A percentile compares a stretch with the other conserved stretches of the same genome.
These are phyloP conservation scores for Ceratocystis colombiana DNA, from an alignment of 2,329 filamentous ascomycete genomes.

Conservation along the genomic window DNA sequence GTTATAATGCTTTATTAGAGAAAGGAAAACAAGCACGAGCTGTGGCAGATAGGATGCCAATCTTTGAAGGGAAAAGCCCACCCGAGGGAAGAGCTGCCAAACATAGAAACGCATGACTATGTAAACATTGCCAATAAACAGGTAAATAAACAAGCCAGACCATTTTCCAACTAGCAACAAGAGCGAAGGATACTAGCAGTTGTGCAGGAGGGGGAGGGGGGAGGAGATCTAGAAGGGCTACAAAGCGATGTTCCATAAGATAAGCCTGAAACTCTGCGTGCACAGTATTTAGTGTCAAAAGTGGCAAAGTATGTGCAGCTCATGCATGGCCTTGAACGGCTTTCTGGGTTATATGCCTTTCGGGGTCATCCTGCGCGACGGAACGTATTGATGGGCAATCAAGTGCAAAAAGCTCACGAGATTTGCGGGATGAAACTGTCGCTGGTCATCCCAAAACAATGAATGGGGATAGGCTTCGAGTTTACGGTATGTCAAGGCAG, in stretches of 20 bases:
- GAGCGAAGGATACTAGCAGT: background rate
- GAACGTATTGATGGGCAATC: background rate
- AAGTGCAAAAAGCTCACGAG: background rate
- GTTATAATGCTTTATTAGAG: no score
- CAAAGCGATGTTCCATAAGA: background rate
- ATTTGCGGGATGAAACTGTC: background rate
- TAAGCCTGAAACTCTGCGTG: constrained; percentile 7
- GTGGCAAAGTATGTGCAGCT: background rate
- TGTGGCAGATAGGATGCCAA: no score
- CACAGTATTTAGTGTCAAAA: background rate
- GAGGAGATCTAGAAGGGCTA: background rate
- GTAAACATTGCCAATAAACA: background rate
- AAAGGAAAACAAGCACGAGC: no score
- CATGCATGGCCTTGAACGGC: background rate
- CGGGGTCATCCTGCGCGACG: background rate
- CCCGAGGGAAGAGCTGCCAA: background rate
- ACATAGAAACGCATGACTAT: background rate
- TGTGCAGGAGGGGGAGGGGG: background rate
- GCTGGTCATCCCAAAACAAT: background rate
- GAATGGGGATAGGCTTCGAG: background rate
- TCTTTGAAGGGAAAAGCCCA: background rate
- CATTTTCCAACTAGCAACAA: background rate
- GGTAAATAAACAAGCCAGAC: constrained; percentile 2
- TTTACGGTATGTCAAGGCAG: background rate
- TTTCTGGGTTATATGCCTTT: background rate